A percentile compares a stretch with the other conserved stretches of the same genome.
phyloP scores from a whole-genome alignment of 2,329 filamentous ascomycete genomes.

The Diaporthe sp. region DNA sequence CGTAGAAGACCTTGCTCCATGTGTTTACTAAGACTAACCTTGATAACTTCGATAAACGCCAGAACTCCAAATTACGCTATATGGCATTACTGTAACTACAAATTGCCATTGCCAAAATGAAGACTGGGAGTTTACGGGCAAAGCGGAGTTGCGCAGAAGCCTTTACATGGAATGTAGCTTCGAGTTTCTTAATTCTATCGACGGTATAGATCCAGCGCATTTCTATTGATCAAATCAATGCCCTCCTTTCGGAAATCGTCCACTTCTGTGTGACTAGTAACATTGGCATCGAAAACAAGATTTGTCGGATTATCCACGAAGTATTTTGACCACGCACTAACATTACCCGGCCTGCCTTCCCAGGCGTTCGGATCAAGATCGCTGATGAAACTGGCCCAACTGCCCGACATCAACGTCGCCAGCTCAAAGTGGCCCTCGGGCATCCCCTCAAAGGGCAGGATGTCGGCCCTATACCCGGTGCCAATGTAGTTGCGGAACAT shows the following conservation, averaged over 20 bases:
- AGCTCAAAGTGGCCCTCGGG: conserved; percentile 11
- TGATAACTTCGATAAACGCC: no score
- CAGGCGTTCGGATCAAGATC: conserved; percentile 42
- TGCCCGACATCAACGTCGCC: conserved; percentile 40
- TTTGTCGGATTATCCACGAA: neutral
- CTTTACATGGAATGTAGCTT: neutral
- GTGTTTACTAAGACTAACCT: no score
- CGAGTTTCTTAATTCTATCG: neutral
- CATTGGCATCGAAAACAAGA: conserved; percentile 33
- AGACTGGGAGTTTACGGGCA: no score
- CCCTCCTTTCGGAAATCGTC: conserved; percentile 28
- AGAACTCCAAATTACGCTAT: no score
- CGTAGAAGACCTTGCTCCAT: no score
- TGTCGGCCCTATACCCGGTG: conserved; percentile 24
- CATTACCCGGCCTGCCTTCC: neutral
- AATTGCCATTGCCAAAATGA: no score
- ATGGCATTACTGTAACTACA: no score
- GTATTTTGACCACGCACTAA: neutral
- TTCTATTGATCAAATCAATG: conserved; percentile 13
- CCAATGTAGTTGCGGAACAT: conserved; percentile 41
- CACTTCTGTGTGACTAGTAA: conserved; percentile 7
- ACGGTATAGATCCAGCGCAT: neutral
- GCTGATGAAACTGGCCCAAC: conserved; percentile 42
- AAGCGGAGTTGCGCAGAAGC: no score
- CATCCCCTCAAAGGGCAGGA: conserved; percentile 23